A percentile compares a stretch with the other conserved stretches of the same genome.
Evolutionary conservation across 2,329 filamentous ascomycete species (phyloP).

Genomic region (Aureobasidium zeae): DNA sequence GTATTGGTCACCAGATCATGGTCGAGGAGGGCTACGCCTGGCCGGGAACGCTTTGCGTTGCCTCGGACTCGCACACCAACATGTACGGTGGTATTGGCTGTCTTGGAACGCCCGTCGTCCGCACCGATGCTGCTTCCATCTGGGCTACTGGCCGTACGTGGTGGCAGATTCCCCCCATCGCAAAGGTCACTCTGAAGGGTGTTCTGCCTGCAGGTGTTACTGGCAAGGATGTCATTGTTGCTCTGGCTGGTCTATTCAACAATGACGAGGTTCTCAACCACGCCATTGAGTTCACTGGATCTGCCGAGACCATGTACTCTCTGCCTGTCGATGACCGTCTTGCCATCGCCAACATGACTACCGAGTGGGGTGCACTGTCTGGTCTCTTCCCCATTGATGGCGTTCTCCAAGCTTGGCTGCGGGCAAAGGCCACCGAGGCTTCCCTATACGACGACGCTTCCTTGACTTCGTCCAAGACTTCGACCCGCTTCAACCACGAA

Average conservation of each 20-base stretch:
- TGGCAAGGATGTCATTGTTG: constrained; percentile 90
- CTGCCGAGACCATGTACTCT: constrained; percentile 64
- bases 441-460: constrained; percentile 49
- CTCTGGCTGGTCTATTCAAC: constrained; percentile 77
- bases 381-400: constrained; percentile 74
- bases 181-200: constrained; percentile 69
- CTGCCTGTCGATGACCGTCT: constrained; percentile 65
- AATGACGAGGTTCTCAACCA: constrained; percentile 86
- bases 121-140: constrained; percentile 78
- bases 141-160: constrained; percentile 77
- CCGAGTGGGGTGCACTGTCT: constrained; percentile 67
- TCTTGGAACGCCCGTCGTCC: constrained; percentile 70
- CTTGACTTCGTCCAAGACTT: constrained; percentile 38
- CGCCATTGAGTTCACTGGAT: constrained; percentile 76
- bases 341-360: constrained; percentile 72
- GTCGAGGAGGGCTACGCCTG: constrained; percentile 76
- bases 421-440: constrained; percentile 63
- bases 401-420: constrained; percentile 62
- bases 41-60: constrained; percentile 77
- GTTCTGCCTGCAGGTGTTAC: constrained; percentile 68
- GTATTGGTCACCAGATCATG: constrained; percentile 90
- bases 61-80: constrained; percentile 67
- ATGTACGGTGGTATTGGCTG: constrained; percentile 75
- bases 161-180: constrained; percentile 82
- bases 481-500: constrained; percentile 60